Conservation (phyloP, 306 rosid genomes). For the Crataegus laevigata region DNA sequence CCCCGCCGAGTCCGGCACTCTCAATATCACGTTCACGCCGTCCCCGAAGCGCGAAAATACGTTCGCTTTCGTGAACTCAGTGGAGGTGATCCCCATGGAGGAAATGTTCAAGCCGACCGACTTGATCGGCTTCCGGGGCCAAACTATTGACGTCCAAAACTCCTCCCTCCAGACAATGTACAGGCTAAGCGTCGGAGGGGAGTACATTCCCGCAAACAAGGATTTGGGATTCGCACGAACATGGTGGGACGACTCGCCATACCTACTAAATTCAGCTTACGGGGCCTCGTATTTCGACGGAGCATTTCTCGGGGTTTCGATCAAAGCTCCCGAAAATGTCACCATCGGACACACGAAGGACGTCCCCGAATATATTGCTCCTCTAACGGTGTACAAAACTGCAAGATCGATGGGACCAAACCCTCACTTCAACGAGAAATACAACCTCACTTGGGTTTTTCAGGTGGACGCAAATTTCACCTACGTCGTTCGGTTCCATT, state of each 20-base stretch:
- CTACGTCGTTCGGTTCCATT: conserved; percentile 41
- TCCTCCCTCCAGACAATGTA: conserved; percentile 27
- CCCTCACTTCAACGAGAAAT: conserved; percentile 7
- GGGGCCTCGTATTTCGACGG: background rate
- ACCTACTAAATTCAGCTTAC: conserved; percentile 1
- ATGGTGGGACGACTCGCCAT: conserved; percentile 31
- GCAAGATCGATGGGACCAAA: conserved; percentile 36
- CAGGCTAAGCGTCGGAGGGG: conserved; percentile 36
- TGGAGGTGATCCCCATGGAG: conserved; percentile 33
- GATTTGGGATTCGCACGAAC: conserved; percentile 27
- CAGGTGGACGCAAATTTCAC: conserved; percentile 34
- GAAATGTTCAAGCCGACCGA: conserved; percentile 18
- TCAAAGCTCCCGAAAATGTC: conserved; percentile 8
- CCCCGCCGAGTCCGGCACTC: conserved; percentile 21
- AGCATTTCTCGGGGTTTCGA: conserved; percentile 3
- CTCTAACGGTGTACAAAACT: conserved; percentile 23
- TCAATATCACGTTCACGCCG: conserved; percentile 29
- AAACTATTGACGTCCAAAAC: conserved; percentile 5
- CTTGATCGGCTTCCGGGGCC: conserved; percentile 12
- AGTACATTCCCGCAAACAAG: conserved; percentile 10
- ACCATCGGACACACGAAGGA: conserved; percentile 10
- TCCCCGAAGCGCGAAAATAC: background rate
- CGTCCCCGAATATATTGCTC: conserved; percentile 26
- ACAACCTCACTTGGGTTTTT: conserved; percentile 37
- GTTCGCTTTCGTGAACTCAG: conserved; percentile 32